Evolutionary conservation across 1,284 basidiomycete species (phyloP).

Genomic region (Cryptococcus floricola): DNA sequence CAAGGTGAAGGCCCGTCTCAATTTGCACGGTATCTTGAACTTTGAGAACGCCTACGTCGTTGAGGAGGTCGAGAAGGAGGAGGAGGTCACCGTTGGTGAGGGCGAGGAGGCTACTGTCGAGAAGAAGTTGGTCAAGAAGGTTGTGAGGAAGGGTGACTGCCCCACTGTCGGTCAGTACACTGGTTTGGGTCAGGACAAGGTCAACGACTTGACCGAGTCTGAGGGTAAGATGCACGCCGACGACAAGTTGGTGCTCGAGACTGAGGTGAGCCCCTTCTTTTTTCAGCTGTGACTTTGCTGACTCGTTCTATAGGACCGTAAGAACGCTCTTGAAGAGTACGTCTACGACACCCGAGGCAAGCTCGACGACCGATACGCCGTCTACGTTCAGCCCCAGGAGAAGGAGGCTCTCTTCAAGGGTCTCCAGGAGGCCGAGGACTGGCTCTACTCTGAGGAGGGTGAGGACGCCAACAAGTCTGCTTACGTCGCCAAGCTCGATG

Average conservation of each 20-base stretch:
- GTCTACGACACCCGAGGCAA: slow-evolving; percentile 90
- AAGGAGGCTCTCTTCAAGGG: slow-evolving; percentile 68
- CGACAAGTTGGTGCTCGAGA: slow-evolving; percentile 92
- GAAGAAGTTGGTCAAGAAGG: slow-evolving; percentile 58
- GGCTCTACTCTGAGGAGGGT: slow-evolving; percentile 92
- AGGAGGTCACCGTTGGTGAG: slow-evolving; percentile 53
- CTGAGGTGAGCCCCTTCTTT: slow-evolving; percentile 61
- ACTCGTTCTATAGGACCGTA: slow-evolving; percentile 66
- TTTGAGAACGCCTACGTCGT: slow-evolving; percentile 76
- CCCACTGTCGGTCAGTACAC: slow-evolving; percentile 63
- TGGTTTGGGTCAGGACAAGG: slow-evolving; percentile 59
- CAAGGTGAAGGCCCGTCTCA: slow-evolving; percentile 83
- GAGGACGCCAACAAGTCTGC: slow-evolving; percentile 90
- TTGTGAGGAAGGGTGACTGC: slow-evolving; percentile 76
- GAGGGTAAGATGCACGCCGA: slow-evolving; percentile 81
- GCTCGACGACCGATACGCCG: slow-evolving; percentile 76
- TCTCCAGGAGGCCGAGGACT: slow-evolving; percentile 78
- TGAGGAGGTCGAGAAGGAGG: slow-evolving; percentile 73
- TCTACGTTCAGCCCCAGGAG: slow-evolving; percentile 68
- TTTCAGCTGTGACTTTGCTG: neutral
- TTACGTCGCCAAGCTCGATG: slow-evolving; percentile 74
- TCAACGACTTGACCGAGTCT: slow-evolving; percentile 68
- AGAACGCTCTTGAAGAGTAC: slow-evolving; percentile 96
- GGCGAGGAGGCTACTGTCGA: slow-evolving; percentile 65
- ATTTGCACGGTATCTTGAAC: slow-evolving; percentile 75